Base-by-base conservation (phyloP, 441 rosid species). In the Rhodomyrtus psidioides region DNA sequence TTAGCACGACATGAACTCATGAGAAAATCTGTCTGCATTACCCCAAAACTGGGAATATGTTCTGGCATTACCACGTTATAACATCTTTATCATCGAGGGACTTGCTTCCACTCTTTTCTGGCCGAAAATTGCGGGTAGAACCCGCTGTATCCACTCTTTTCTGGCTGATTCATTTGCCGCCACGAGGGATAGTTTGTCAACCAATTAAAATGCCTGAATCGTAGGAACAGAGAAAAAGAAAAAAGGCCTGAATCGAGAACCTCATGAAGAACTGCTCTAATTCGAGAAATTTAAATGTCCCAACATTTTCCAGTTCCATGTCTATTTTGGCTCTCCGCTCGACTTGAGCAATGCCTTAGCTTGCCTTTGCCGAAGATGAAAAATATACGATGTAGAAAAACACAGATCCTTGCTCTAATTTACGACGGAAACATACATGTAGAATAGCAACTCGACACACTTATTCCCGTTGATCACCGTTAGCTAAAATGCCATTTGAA, bases 281-380 rank as follows among this genome's bases (percentile, higher is more conserved):
- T 4, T 60, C 12, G 28, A 23, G 58, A 55, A 23, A 23, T 55
- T 23, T 55, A 4, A 9, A 26, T 57, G 15, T 26, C 5, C 16
- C 13, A 2, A 34, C 44, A 0, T 39, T 70, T 39, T 3, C 5
- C n/a, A 39, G 23, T 39, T 6, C 8, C 2, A 39, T 19, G 6
- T 6, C 4, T 1, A 39, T 34, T 70, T 65, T 65, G 26, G 9
- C 0, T 0, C 2, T 9, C 0, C 3, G 13, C 46, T 5, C 0
- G 7, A 34, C 26, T 5, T 65, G 76, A 4, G 5, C 39, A 1
- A 6, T 39, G 49, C 21, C 49, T 70, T 21, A 70, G 8, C 49
- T 21, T 21, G n/a, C 49, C 0, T 21, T 53, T 19, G 15, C 60
- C 28, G 4, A 57, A 26, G 28, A 12, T 26, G 60, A 26, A 55